These are phyloP conservation scores for Plicaturopsis crispa DNA, from an alignment of 768 basidiomycete genomes.

Conservation along the genomic window DNA sequence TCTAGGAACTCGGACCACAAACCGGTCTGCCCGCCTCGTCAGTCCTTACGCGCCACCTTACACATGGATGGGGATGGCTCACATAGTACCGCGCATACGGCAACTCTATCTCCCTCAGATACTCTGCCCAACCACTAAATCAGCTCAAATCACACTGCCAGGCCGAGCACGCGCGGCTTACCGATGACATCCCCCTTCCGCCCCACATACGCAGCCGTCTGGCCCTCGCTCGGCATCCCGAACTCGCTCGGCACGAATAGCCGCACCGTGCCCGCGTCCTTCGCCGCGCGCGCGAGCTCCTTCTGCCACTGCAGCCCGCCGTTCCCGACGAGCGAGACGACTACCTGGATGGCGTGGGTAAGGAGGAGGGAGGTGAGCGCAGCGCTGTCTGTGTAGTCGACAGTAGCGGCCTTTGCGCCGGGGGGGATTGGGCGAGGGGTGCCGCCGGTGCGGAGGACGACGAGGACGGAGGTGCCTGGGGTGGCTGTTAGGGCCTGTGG, in stretches of 20 bases:
- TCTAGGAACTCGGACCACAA: conserved; percentile 23
- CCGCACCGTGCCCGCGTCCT: conserved; percentile 26
- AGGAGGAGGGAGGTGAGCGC: conserved; percentile 18
- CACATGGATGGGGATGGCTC: no score
- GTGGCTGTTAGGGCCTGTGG: not conserved
- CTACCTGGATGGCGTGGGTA: conserved; percentile 24
- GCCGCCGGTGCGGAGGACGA: conserved; percentile 7
- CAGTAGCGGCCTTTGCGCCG: conserved; percentile 18
- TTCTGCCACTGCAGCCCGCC: conserved; percentile 18
- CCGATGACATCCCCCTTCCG: conserved; percentile 22
- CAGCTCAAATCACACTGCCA: not conserved
- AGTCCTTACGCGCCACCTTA: not conserved
- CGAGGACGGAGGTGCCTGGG: not conserved
- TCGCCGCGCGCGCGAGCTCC: conserved; percentile 25
- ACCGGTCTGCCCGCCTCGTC: conserved; percentile 20
- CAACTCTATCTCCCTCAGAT: conserved; percentile 20
- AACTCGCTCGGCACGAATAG: conserved; percentile 32
- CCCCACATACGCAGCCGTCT: conserved; percentile 15
- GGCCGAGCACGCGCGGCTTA: conserved; percentile 8
- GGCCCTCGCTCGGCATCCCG: conserved; percentile 25
- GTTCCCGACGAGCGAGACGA: conserved; percentile 24
- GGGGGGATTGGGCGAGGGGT: not conserved
- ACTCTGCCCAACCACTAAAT: conserved; percentile 11
- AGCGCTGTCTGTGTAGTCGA: conserved; percentile 20
- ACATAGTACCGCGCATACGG: conserved; percentile 24